Percentiles rank a stretch among this genome's conserved stretches.
Conservation (phyloP, 305 asterid genomes). For the Petunia hybrid region DNA sequence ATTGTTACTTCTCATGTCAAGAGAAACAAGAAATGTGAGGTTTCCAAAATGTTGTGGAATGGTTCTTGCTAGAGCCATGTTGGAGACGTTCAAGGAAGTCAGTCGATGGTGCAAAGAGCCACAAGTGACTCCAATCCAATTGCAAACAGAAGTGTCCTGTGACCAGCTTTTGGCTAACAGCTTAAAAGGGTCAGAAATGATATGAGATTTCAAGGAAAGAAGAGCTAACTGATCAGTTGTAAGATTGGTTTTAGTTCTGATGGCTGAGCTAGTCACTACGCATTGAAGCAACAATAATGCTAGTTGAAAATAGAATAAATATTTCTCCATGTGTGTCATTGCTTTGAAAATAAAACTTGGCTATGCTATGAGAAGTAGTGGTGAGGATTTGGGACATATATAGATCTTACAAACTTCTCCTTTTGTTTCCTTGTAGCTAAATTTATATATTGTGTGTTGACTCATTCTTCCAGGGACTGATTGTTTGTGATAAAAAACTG, state of each 20-base stretch:
- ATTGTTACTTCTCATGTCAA: constrained; percentile 32
- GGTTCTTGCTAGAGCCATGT: constrained; percentile 39
- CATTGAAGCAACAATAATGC: constrained; percentile 5
- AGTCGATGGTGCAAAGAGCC: constrained; percentile 29
- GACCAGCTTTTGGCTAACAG: constrained; percentile 13
- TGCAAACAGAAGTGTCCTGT: constrained; percentile 9
- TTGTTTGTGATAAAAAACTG: no score
- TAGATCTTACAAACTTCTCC: not conserved
- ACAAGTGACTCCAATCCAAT: constrained; percentile 30
- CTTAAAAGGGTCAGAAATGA: constrained; percentile 12
- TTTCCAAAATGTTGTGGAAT: constrained; percentile 42
- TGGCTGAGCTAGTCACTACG: not conserved
- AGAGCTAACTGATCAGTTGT: not conserved
- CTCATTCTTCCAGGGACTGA: no score
- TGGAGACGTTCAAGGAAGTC: constrained; percentile 30
- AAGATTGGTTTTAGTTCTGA: not conserved
- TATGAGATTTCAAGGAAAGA: constrained; percentile 20
- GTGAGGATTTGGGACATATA: not conserved
- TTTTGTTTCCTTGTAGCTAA: not conserved
- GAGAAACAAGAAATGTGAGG: constrained; percentile 41
- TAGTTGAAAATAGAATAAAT: constrained; percentile 15
- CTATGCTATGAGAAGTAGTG: not conserved
- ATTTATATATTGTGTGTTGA: no score
- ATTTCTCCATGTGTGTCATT: not conserved
- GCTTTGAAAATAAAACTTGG: constrained; percentile 11